Evolutionary conservation across 345 rosid species (phyloP).

Genomic region (Brassica carinata): DNA sequence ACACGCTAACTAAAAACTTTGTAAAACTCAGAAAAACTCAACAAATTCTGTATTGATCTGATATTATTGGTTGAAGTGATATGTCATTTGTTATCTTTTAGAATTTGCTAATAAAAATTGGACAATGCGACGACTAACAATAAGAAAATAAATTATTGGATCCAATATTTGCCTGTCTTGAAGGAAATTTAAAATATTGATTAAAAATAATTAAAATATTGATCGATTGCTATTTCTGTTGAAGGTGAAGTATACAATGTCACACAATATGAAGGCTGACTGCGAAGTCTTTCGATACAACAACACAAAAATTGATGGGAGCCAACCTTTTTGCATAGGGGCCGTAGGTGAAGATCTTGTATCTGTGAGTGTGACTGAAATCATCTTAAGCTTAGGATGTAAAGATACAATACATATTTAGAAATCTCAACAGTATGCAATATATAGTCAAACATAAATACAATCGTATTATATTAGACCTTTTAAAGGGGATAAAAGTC

Average conservation of each 20-base stretch:
- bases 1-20: background rate
- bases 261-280: background rate
- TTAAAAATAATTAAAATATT: background rate
- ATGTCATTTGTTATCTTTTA: background rate
- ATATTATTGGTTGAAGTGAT: background rate
- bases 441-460: constrained; percentile 27
- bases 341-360: constrained; percentile 14
- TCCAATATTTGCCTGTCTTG: background rate
- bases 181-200: background rate
- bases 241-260: background rate
- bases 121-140: background rate
- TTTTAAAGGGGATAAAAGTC: constrained; percentile 28
- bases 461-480: constrained; percentile 2
- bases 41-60: background rate
- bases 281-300: constrained; percentile 2
- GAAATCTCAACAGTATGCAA: constrained; percentile 11
- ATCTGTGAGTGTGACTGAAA: constrained; percentile 8
- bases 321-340: background rate
- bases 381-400: constrained; percentile 6
- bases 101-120: background rate
- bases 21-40: background rate
- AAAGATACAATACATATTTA: background rate
- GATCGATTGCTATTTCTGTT: background rate
- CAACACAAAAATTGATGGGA: background rate
- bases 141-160: background rate